Evolutionary conservation across 75 land plant genomes (phyloP).

Genomic region (Larix kaempferi): DNA sequence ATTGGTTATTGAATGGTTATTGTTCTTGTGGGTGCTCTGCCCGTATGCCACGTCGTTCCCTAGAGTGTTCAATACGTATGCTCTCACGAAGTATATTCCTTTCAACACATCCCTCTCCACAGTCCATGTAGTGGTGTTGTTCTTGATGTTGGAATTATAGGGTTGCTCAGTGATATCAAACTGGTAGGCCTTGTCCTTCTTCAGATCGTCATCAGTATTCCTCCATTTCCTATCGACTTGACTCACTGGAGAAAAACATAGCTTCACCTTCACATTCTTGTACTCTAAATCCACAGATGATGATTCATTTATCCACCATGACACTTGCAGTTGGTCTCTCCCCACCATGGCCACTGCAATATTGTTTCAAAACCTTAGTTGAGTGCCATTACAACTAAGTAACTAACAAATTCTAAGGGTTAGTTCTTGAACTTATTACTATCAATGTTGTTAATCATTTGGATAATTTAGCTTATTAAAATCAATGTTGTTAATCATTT

Average conservation of each 20-base stretch:
- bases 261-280: constrained; percentile 29
- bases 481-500: too few species aligned
- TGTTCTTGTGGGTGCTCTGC: too few species aligned
- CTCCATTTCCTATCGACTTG: constrained; percentile 66
- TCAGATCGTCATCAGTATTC: constrained; percentile 34
- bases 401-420: too few species aligned
- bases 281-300: constrained; percentile 14
- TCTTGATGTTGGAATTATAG: constrained; percentile 4
- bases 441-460: too few species aligned
- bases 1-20: too few species aligned
- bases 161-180: constrained; percentile 28
- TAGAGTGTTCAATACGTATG: not conserved
- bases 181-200: constrained; percentile 46
- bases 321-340: too few species aligned
- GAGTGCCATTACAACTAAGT: too few species aligned
- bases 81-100: constrained; percentile 74
- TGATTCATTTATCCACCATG: constrained; percentile 43
- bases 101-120: constrained; percentile 46
- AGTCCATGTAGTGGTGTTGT: constrained; percentile 22
- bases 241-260: constrained; percentile 83
- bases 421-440: too few species aligned
- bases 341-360: too few species aligned
- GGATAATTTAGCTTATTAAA: too few species aligned
- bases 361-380: too few species aligned
- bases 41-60: too few species aligned